Percentiles rank a stretch among this genome's conserved stretches.
phyloP scores from a whole-genome alignment of 371 early-diverging fungal species.

The Catenaria anguillulae region DNA sequence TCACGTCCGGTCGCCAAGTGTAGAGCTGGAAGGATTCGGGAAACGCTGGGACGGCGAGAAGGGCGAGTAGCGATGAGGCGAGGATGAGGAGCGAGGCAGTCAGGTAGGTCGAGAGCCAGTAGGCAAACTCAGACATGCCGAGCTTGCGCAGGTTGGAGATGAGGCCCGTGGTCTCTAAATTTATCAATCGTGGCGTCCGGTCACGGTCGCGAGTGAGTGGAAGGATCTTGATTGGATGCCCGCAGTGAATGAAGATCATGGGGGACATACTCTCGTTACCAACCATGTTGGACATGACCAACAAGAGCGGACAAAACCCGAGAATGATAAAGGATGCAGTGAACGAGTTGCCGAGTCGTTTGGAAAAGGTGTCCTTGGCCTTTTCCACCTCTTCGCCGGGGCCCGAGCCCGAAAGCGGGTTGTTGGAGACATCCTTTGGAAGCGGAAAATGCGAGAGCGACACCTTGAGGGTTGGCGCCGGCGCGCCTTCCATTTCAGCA shows the following conservation, averaged over 20 bases:
- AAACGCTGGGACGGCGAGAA: not conserved
- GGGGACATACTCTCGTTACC: not conserved
- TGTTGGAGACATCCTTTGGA: too few relatives aligned
- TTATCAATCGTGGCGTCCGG: too few relatives aligned
- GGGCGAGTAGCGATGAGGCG: not conserved
- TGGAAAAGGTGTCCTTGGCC: not conserved
- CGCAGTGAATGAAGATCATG: too few relatives aligned
- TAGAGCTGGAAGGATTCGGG: not conserved
- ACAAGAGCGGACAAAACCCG: not conserved
- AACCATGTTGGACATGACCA: not conserved
- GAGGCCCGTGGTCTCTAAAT: not conserved
- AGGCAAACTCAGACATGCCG: not conserved
- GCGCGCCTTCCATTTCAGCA: not conserved
- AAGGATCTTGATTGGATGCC: not conserved
- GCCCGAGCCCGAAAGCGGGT: too few relatives aligned
- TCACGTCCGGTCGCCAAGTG: not conserved
- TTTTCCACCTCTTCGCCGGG: not conserved
- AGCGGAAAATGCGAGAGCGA: not conserved
- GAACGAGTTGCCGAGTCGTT: not conserved
- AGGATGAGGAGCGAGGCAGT: not conserved
- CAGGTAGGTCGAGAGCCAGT: not conserved
- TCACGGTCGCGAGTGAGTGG: not conserved
- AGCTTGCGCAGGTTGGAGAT: not conserved
- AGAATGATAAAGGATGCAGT: not conserved
- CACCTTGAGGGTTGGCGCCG: not conserved